These are phyloP conservation scores for Penicillium verhagenii DNA, from an alignment of 495 filamentous ascomycete genomes.

Conservation along the genomic window DNA sequence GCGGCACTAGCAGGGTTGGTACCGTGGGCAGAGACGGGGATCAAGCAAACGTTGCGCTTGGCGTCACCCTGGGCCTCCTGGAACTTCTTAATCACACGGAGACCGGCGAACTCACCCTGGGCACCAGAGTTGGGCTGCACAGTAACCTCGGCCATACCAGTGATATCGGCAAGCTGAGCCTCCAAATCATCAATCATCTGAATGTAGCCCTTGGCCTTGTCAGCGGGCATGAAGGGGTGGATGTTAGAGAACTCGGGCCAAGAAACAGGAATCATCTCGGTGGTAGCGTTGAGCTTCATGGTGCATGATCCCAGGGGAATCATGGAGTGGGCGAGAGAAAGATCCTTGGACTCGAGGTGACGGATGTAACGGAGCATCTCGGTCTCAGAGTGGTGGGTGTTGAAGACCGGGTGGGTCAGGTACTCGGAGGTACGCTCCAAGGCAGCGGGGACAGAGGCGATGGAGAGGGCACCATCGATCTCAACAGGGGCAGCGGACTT, in stretches of 20 bases:
- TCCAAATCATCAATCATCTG: constrained; percentile 70
- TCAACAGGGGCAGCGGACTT: constrained; percentile 33
- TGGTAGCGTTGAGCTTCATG: constrained; percentile 98
- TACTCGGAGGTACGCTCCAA: constrained; percentile 74
- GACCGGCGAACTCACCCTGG: constrained; percentile 92
- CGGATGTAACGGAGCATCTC: constrained; percentile 94
- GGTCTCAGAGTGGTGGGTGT: constrained; percentile 94
- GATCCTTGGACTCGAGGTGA: constrained; percentile 91
- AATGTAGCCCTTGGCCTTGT: constrained; percentile 66
- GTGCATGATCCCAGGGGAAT: constrained; percentile 99
- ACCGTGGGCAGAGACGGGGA: constrained; percentile 94
- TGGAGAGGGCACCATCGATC: constrained; percentile 44
- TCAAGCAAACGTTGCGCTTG: constrained; percentile 91
- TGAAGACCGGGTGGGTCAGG: constrained; percentile 94
- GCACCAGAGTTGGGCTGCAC: constrained; percentile 97
- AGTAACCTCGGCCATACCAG: constrained; percentile 86
- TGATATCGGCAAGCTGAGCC: constrained; percentile 77
- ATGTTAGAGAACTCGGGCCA: constrained; percentile 82
- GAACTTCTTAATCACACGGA: constrained; percentile 89
- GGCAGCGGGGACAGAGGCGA: constrained; percentile 52
- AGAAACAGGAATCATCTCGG: constrained; percentile 89
- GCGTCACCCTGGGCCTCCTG: constrained; percentile 62
- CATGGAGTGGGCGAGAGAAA: constrained; percentile 97
- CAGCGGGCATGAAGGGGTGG: constrained; percentile 74
- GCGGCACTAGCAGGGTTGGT: constrained; percentile 96